Evolutionary conservation across 768 basidiomycete genomes (phyloP), one percentile per base, ranked within the genome.

Genomic region (Trichaptum fuscoviolaceum): DNA sequence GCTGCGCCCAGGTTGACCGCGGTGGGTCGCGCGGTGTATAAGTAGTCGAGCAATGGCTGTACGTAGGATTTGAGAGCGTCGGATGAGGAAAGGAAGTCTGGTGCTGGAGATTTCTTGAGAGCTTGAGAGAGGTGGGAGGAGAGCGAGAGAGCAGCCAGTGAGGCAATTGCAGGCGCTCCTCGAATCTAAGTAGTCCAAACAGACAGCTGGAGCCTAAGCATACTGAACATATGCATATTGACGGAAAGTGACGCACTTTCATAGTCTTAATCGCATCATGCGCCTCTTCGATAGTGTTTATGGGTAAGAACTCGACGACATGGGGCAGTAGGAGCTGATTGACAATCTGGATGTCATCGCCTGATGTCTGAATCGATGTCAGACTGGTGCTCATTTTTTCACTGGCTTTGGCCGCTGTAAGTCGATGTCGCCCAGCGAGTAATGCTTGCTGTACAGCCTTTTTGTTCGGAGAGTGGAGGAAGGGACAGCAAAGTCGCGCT

Each of bases 261-360:
- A 99, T 99, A 18, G 89, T 83, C 78, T 93, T 96, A 78, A 98
- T 98, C 20, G 95, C 96, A 73, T 95, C 92, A 77, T 92, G 91
- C 0, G 95, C 96, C 34, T 94, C 86, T 63, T 95, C 87, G 67
- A 93, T 80, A 17, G 86, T 83, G n/a, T 85, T 78, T 63, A 98
- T 86, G 25, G 81, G 71, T 34, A 92, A 68, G 70, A 84, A 92
- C 69, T 88, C 81, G 18, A 85, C 85, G 0, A 82, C 84, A 73
- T 92, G 91, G 0, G 95, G 95, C 8, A 96, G 81, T 5, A 95
- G 76, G 6, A 96, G 85, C 81, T 97, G 95, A 79, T 98, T 90
- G 64, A 97, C 84, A 69, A 98, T 96, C 77, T 95, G 89, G 67
- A 97, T 85, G 67, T 80, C 78, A 71, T 81, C 80, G 9, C 81